Evolutionary conservation across 495 filamentous ascomycete species (phyloP).

Genomic region (Barbatosphaeria neglecta): DNA sequence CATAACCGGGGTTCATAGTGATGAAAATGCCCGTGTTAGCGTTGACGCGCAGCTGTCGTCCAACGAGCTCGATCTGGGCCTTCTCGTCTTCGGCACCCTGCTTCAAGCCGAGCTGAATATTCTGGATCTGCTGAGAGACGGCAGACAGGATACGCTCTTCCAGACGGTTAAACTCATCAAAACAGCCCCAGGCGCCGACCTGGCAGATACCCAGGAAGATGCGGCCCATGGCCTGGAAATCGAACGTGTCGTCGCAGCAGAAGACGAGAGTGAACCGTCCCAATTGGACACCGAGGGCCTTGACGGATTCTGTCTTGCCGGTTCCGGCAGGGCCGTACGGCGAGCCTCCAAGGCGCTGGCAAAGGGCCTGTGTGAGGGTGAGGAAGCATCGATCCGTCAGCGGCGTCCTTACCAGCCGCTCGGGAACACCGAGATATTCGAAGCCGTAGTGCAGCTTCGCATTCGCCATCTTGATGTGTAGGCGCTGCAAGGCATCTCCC

Average conservation of each 20-base stretch:
- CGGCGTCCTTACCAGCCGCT: constrained; percentile 89
- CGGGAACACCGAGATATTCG: constrained; percentile 92
- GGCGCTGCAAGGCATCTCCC: constrained; percentile 67
- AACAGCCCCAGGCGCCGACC: constrained; percentile 98
- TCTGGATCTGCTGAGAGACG: constrained; percentile 97
- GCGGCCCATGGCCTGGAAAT: constrained; percentile 98
- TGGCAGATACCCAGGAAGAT: constrained; percentile 99
- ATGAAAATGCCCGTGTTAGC: constrained; percentile 96
- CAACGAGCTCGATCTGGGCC: constrained; percentile 83
- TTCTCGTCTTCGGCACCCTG: constrained; percentile 66
- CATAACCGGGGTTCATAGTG: constrained; percentile 99
- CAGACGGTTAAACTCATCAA: constrained; percentile 97
- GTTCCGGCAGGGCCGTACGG: constrained; percentile 97
- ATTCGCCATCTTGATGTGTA: constrained; percentile 94
- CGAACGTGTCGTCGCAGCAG: constrained; percentile 97
- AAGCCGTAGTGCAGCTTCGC: constrained; percentile 92
- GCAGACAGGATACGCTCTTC: constrained; percentile 95
- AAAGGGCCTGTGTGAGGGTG: constrained; percentile 89
- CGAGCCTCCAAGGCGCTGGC: constrained; percentile 88
- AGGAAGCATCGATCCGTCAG: constrained; percentile 97
- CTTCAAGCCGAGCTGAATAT: constrained; percentile 90
- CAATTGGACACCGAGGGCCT: constrained; percentile 90
- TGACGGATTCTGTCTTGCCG: constrained; percentile 99
- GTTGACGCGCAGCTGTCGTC: constrained; percentile 77
- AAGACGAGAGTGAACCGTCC: constrained; percentile 97